Evolutionary conservation across 2,329 filamentous ascomycete genomes (phyloP).

Genomic region (Neopestalotiopsis clavispora): DNA sequence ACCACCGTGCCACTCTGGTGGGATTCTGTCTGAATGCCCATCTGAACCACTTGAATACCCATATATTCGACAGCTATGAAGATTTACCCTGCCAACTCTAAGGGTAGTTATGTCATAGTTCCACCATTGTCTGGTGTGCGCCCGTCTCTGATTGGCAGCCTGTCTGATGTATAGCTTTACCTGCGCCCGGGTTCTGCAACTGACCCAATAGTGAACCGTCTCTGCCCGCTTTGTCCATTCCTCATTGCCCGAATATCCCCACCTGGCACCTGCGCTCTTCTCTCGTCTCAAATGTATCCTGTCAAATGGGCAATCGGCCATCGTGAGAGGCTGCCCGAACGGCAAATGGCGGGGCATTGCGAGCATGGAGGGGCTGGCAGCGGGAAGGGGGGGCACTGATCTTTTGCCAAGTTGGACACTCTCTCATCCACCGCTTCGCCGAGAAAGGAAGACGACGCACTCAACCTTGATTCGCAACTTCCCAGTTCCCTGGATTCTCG

Average conservation of each 20-base stretch:
- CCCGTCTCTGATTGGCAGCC: background rate
- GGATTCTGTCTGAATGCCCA: slow-evolving; percentile 9
- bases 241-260: slow-evolving; percentile 9
- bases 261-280: slow-evolving; percentile 10
- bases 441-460: background rate
- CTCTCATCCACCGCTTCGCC: background rate
- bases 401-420: background rate
- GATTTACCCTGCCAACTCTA: background rate
- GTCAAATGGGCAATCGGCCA: background rate
- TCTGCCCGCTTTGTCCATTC: slow-evolving; percentile 4
- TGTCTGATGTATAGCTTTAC: slow-evolving; percentile 13
- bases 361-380: slow-evolving; percentile 8
- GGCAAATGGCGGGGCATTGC: background rate
- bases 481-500: background rate
- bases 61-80: background rate
- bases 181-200: slow-evolving; percentile 1
- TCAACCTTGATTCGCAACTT: background rate
- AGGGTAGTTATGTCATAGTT: slow-evolving; percentile 17
- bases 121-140: slow-evolving; percentile 4
- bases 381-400: slow-evolving; percentile 10
- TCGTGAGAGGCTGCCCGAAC: background rate
- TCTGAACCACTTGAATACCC: background rate
- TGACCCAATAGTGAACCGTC: background rate
- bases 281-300: background rate
- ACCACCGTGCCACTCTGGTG: slow-evolving; percentile 8